phyloP scores from a whole-genome alignment of 2,329 filamentous ascomycete genomes.

The Phyllosticta citribraziliensis region DNA sequence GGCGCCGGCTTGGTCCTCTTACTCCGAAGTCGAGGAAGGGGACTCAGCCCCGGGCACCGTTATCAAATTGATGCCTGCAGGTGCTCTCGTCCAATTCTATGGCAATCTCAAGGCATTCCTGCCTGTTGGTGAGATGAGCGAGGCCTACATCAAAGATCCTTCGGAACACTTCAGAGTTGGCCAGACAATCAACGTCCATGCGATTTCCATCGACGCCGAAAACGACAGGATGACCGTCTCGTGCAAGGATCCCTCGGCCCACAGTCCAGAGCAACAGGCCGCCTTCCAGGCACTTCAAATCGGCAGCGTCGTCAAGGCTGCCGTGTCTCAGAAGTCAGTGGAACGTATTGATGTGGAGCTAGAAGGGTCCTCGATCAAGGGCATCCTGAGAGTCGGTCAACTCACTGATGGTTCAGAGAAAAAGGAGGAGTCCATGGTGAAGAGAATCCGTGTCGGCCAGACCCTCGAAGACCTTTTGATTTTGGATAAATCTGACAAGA shows the following conservation, averaged over 20 bases:
- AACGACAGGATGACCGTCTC: conserved; percentile 70
- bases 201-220: conserved; percentile 68
- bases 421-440: conserved; percentile 67
- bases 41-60: conserved; percentile 79
- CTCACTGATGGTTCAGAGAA: conserved; percentile 74
- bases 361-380: conserved; percentile 62
- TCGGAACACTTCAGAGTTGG: conserved; percentile 80
- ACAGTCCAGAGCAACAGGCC: conserved; percentile 64
- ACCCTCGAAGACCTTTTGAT: conserved; percentile 73
- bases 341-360: conserved; percentile 57
- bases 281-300: conserved; percentile 64
- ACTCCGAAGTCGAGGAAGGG: conserved; percentile 62
- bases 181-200: conserved; percentile 83
- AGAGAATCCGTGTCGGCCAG: conserved; percentile 77
- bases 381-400: conserved; percentile 65
- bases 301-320: conserved; percentile 67
- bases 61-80: conserved; percentile 65
- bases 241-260: conserved; percentile 78
- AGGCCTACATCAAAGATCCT: conserved; percentile 86
- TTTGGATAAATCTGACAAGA: conserved; percentile 73
- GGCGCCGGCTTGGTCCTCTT: conserved; percentile 65
- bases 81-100: conserved; percentile 90
- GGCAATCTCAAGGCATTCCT: conserved; percentile 75
- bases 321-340: conserved; percentile 41
- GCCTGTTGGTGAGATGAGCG: conserved; percentile 94